Conservation (phyloP, 1,284 basidiomycete genomes). For the Marasmius fiardii region DNA sequence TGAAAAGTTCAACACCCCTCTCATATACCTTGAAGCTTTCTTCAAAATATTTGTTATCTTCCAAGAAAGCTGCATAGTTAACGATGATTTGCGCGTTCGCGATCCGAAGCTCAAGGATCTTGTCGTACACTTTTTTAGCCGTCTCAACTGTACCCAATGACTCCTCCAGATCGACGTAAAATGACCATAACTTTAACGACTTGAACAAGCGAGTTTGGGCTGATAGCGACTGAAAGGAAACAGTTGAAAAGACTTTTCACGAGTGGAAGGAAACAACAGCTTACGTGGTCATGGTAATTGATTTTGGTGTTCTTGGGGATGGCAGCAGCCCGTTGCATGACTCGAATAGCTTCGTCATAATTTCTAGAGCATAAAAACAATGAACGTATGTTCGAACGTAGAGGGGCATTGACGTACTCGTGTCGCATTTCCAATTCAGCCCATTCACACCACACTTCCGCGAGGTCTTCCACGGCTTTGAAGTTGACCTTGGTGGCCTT, state of each 20-base stretch:
- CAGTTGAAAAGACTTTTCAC: constrained; percentile 12
- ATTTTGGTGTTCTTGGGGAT: constrained; percentile 89
- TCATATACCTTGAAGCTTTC: constrained; percentile 99
- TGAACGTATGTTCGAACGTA: constrained; percentile 1
- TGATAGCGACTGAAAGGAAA: constrained; percentile 60
- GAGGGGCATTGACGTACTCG: constrained; percentile 57
- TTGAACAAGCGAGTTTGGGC: constrained; percentile 94
- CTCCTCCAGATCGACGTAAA: constrained; percentile 97
- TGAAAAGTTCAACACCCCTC: constrained; percentile 95
- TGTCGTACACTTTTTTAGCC: constrained; percentile 93
- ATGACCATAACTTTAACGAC: constrained; percentile 97
- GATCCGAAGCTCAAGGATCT: constrained; percentile 95
- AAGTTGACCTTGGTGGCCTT: constrained; percentile 91
- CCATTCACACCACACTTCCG: constrained; percentile 99
- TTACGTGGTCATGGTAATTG: constrained; percentile 93
- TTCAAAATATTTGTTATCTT: constrained; percentile 98
- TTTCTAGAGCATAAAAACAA: constrained; percentile 54
- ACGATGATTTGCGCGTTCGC: constrained; percentile 98
- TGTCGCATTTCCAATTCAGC: constrained; percentile 97
- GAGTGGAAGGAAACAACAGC: constrained; percentile 23
- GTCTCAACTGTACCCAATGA: constrained; percentile 93
- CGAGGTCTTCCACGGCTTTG: constrained; percentile 95
- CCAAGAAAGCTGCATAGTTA: constrained; percentile 96
- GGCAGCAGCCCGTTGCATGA: constrained; percentile 94
- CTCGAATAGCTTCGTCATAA: constrained; percentile 91